phyloP scores from a whole-genome alignment of 495 filamentous ascomycete species.

The Chaetomium cochliodes region DNA sequence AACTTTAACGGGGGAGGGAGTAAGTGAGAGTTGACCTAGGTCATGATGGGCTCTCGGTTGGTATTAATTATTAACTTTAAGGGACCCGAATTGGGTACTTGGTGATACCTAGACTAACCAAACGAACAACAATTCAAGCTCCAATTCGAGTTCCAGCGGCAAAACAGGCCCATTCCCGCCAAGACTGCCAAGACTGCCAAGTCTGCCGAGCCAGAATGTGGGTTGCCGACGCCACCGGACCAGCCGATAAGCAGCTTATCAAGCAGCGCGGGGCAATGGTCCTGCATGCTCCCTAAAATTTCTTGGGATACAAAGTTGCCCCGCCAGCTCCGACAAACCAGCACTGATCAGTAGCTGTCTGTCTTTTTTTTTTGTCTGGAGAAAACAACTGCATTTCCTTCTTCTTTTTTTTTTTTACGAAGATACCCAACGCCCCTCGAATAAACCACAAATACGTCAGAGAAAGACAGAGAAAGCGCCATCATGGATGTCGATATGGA shows the following conservation, averaged over 20 bases:
- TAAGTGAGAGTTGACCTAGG: not conserved
- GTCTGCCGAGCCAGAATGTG: slow-evolving; percentile 5
- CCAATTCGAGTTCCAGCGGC: too few relatives aligned
- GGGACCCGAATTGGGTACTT: too few relatives aligned
- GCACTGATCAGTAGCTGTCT: not conserved
- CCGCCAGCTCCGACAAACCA: slow-evolving; percentile 13
- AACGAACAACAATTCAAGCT: too few relatives aligned
- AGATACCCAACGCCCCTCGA: not conserved
- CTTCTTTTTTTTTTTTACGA: slow-evolving; percentile 9
- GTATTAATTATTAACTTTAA: too few relatives aligned
- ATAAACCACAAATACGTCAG: not conserved
- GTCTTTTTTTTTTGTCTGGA: slow-evolving; percentile 3
- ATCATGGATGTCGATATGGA: slow-evolving; percentile 68
- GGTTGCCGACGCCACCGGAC: not conserved
- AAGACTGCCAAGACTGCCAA: not conserved
- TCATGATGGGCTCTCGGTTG: not conserved
- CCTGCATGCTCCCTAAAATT: slow-evolving; percentile 11
- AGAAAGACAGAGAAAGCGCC: not conserved
- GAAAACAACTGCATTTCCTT: not conserved
- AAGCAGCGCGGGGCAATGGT: slow-evolving; percentile 23
- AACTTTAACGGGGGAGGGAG: slow-evolving; percentile 60
- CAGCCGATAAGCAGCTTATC: slow-evolving; percentile 27
- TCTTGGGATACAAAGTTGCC: slow-evolving; percentile 19
- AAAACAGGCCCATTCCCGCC: not conserved
- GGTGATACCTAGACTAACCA: too few relatives aligned